Evolutionary conservation across 2,329 filamentous ascomycete genomes (phyloP).

Genomic region (Penicillium sp.): DNA sequence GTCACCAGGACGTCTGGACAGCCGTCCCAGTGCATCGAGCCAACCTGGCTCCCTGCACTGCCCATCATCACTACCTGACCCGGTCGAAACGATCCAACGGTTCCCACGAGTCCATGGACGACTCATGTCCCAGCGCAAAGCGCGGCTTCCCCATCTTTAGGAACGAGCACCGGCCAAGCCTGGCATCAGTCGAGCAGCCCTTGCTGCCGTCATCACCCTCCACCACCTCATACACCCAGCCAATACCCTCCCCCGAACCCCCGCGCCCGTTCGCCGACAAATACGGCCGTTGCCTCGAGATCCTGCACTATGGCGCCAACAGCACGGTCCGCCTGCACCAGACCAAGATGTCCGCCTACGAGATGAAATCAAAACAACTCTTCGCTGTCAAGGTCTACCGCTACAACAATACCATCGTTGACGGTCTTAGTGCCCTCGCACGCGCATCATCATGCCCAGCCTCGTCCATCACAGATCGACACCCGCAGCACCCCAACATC

Average conservation of each 20-base stretch:
- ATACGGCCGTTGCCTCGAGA: conserved; percentile 31
- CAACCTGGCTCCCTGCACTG: neutral
- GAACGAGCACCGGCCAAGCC: conserved; percentile 4
- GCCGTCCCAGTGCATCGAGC: conserved; percentile 13
- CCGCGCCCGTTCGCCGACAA: conserved; percentile 20
- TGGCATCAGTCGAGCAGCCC: conserved; percentile 15
- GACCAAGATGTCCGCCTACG: conserved; percentile 7
- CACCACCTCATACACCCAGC: neutral
- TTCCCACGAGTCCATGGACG: neutral
- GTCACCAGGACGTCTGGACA: conserved; percentile 9
- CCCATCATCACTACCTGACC: conserved; percentile 18
- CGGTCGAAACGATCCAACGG: conserved; percentile 11
- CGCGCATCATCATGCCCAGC: conserved; percentile 3
- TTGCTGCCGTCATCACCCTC: conserved; percentile 16
- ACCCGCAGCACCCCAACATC: conserved; percentile 33
- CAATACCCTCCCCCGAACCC: neutral
- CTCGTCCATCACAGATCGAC: conserved; percentile 15
- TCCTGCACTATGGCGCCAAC: conserved; percentile 31
- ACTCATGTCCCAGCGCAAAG: conserved; percentile 7
- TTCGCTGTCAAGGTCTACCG: conserved; percentile 35
- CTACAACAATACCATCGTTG: conserved; percentile 20
- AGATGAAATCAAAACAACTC: conserved; percentile 13
- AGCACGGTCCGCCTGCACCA: conserved; percentile 31
- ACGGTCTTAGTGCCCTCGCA: neutral
- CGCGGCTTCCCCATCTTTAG: conserved; percentile 10